These are phyloP conservation scores for Trametes coccinea DNA, from an alignment of 768 basidiomycete species.

Conservation along the genomic window DNA sequence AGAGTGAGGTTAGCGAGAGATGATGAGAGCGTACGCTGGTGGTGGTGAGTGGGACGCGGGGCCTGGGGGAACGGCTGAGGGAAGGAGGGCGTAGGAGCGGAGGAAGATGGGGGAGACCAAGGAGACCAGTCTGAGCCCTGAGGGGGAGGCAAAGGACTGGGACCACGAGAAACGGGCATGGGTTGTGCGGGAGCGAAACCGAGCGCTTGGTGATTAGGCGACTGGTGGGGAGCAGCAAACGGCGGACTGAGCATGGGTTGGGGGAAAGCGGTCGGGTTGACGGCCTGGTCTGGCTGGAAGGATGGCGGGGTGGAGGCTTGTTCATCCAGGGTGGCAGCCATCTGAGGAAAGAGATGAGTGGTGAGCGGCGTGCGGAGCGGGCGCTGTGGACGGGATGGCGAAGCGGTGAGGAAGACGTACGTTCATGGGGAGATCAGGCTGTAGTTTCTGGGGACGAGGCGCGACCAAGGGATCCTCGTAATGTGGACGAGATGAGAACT, in stretches of 20 bases:
- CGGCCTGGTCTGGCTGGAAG: constrained; percentile 23
- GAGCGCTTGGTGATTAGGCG: not conserved
- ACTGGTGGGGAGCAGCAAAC: constrained; percentile 10
- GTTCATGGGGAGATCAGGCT: constrained; percentile 61
- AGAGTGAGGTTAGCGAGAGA: constrained; percentile 22
- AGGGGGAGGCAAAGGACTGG: constrained; percentile 28
- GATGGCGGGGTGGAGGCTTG: constrained; percentile 31
- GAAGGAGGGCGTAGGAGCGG: constrained; percentile 2
- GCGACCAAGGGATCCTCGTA: constrained; percentile 60
- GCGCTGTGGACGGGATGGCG: not conserved
- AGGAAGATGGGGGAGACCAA: constrained; percentile 24
- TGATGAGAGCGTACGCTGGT: constrained; percentile 21
- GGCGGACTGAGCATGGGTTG: constrained; percentile 16
- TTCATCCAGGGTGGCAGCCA: constrained; percentile 63
- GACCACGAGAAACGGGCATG: constrained; percentile 18
- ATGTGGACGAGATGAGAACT: constrained; percentile 45
- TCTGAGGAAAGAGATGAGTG: constrained; percentile 42
- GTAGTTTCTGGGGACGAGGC: constrained; percentile 63
- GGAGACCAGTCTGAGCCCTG: constrained; percentile 29
- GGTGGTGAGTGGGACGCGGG: constrained; percentile 4
- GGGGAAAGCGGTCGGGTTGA: constrained; percentile 27
- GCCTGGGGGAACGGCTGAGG: constrained; percentile 6
- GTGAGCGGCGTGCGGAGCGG: constrained; percentile 21
- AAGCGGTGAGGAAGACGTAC: constrained; percentile 41
- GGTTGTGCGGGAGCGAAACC: constrained; percentile 12